Evolutionary conservation across 1,284 basidiomycete species (phyloP).

Genomic region (Chondrostereum purpureum): DNA sequence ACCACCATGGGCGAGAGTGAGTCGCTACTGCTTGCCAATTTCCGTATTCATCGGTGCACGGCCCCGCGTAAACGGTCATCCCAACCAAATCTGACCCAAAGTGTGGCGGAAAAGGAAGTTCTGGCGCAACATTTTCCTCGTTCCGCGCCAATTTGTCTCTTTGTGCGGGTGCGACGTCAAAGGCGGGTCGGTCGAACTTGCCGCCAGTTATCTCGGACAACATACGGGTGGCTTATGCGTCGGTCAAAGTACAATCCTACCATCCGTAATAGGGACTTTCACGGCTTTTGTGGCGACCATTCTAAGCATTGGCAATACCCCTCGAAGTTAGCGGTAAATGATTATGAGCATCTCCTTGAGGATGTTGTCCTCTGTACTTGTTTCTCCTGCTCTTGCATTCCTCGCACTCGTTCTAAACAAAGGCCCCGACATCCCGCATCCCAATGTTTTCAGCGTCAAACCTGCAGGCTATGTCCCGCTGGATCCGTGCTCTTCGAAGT

Average conservation of each 20-base stretch:
- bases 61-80: conserved; percentile 25
- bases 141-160: background rate
- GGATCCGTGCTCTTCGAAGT: background rate
- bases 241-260: too few relatives aligned
- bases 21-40: conserved; percentile 28
- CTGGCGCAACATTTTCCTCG: background rate
- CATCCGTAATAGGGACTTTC: too few relatives aligned
- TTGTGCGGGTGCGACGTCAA: background rate
- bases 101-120: background rate
- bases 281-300: too few relatives aligned
- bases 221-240: background rate
- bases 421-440: too few relatives aligned
- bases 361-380: background rate
- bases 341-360: background rate
- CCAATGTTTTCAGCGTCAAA: too few relatives aligned
- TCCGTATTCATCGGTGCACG: conserved; percentile 33
- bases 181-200: background rate
- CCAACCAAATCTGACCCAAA: conserved; percentile 21
- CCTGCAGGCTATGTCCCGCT: too few relatives aligned
- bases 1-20: too few relatives aligned
- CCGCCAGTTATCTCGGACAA: background rate
- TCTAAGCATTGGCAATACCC: too few relatives aligned
- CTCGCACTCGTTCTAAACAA: too few relatives aligned
- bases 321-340: too few relatives aligned
- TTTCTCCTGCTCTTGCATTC: background rate